These are phyloP conservation scores for Macrocystidia cucumis DNA, from an alignment of 1,284 basidiomycete species.

Conservation along the genomic window DNA sequence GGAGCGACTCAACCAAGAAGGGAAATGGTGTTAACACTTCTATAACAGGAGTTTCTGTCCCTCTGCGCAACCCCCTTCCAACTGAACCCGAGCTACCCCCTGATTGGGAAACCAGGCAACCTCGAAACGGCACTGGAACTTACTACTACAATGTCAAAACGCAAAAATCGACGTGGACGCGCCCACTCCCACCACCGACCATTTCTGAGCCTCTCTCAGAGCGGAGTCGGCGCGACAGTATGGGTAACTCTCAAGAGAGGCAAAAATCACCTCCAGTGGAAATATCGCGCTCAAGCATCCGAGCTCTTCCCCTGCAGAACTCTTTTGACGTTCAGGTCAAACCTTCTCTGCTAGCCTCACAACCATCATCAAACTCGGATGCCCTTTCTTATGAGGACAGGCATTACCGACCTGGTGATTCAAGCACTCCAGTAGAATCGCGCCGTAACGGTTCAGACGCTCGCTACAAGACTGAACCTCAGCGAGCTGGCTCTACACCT, in stretches of 20 bases:
- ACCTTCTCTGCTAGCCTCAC: slow-evolving; percentile 10
- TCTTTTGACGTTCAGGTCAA: slow-evolving; percentile 16
- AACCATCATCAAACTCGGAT: slow-evolving; percentile 10
- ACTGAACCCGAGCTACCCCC: too few species aligned
- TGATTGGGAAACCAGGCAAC: slow-evolving; percentile 52
- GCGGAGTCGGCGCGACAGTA: slow-evolving; percentile 15
- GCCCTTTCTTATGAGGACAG: slow-evolving; percentile 49
- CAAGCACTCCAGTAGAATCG: slow-evolving; percentile 14
- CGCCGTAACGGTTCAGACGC: slow-evolving; percentile 14
- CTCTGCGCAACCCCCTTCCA: slow-evolving; percentile 18
- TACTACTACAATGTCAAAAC: slow-evolving; percentile 61
- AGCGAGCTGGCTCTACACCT: slow-evolving; percentile 16
- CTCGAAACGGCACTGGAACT: slow-evolving; percentile 33
- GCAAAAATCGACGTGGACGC: slow-evolving; percentile 51
- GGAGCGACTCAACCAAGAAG: slow-evolving; percentile 25
- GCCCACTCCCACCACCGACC: slow-evolving; percentile 26
- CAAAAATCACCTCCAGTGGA: slow-evolving; percentile 18
- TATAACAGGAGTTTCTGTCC: slow-evolving; percentile 22
- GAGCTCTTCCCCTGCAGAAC: slow-evolving; percentile 13
- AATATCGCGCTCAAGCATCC: slow-evolving; percentile 15
- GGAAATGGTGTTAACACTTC: slow-evolving; percentile 23
- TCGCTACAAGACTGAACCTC: slow-evolving; percentile 13
- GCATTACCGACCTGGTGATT: slow-evolving; percentile 50
- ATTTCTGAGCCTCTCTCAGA: slow-evolving; percentile 12
- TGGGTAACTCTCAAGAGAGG: slow-evolving; percentile 14